Base-by-base conservation (phyloP, 2,329 filamentous ascomycete species). In the Elsinoe ampelina region DNA sequence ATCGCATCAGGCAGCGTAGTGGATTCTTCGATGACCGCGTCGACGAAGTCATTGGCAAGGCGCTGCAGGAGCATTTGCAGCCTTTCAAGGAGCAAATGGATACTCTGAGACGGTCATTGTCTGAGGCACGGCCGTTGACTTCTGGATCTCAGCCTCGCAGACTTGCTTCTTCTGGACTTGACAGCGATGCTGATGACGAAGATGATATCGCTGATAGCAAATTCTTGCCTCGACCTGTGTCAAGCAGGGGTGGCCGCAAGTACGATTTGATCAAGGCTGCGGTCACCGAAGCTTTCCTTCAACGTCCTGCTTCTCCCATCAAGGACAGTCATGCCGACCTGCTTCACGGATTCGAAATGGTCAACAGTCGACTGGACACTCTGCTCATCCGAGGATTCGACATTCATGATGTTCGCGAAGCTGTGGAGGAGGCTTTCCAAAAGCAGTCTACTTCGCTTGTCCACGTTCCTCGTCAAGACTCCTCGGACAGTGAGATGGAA, bases 161-260 rank as follows among this genome's bases (percentile, higher is more conserved):
- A 30, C 63, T 66, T 5, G 63, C 60, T 30, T 64, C 66, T 2
- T 69, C 89, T 30, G 73, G 76, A 2, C 77, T 81, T 48, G 84
- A 95, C 58, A 96, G 92, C 67, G 93, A 97, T 72, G 92, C 93
- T 10, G 92, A 97, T 68, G 91, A 95, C 60, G 90, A 95, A 67
- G 91, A 71, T 58, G 69, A 71, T 6, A 50, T 65, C 1, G 59
- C 95, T 62, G 90, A 95, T 19, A 87, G 80, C 38, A 72, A 76
- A 41, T 63, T 58, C 73, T 77, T 60, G 78, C 82, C 67, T 57
- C 84, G 88, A 54, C 86, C 87, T 5, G 78, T 84, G 63, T 96
- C 91, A 63, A 89, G 90, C 15, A 80, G 82, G 58, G 81, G 85
- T 60, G 89, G 95, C 66, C 84, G 85, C 64, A 89, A 83, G 63